A percentile compares a stretch with the other conserved stretches of the same genome.
Conservation (phyloP, 2,329 filamentous ascomycete species). For the Botrytis paeoniae region DNA sequence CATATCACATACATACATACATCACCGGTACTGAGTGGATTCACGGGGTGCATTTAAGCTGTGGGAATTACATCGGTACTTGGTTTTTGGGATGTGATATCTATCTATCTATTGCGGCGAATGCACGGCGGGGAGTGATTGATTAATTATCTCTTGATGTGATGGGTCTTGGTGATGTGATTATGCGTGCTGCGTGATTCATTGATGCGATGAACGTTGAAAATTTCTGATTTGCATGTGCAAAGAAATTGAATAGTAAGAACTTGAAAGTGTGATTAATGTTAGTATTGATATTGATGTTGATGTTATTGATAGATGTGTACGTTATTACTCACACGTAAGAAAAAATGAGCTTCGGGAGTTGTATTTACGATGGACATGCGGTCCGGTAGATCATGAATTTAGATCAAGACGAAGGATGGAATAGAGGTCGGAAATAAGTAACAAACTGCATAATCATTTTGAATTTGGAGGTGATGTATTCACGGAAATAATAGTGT, state of each 20-base stretch:
- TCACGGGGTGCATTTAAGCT: background rate
- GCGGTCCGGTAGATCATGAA: background rate
- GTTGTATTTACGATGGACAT: background rate
- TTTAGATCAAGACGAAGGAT: background rate
- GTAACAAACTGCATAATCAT: background rate
- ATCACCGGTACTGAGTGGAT: conserved; percentile 1
- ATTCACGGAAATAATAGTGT: background rate
- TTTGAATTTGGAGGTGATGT: background rate
- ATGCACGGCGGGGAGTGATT: background rate
- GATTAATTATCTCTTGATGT: background rate
- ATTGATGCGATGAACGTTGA: background rate
- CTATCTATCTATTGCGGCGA: background rate
- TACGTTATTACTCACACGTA: background rate
- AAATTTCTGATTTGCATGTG: background rate
- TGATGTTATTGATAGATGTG: background rate
- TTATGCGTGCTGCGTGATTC: background rate
- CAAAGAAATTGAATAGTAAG: background rate
- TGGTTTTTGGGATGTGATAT: background rate
- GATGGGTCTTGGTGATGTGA: background rate
- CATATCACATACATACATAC: background rate
- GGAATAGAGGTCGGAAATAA: background rate
- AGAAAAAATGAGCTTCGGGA: background rate
- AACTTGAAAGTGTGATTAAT: background rate
- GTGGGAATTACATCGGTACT: background rate
- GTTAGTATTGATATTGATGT: background rate